Evolutionary conservation across 306 rosid species (phyloP).

Genomic region (Hippophae rhamnoides): DNA sequence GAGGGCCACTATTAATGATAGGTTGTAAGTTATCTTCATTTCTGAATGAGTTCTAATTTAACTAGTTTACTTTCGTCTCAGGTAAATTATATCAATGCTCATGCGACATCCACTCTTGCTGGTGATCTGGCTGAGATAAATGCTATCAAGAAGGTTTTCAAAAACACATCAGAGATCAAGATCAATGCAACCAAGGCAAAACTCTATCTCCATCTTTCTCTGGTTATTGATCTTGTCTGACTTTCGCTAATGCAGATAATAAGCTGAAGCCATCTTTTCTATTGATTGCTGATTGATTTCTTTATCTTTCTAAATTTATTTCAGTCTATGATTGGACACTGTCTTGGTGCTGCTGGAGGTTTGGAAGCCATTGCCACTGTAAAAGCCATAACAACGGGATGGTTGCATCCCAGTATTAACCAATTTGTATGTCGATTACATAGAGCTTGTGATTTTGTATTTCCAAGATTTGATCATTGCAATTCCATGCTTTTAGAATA

Average conservation of each 20-base stretch:
- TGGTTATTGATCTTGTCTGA: slow-evolving; percentile 2
- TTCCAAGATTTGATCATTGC: not conserved
- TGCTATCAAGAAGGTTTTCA: slow-evolving; percentile 94
- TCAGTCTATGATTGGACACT: slow-evolving; percentile 98
- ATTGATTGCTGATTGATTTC: slow-evolving; percentile 13
- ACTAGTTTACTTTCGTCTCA: slow-evolving; percentile 22
- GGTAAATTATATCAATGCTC: slow-evolving; percentile 98
- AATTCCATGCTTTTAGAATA: not conserved
- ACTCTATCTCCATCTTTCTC: slow-evolving; percentile 2
- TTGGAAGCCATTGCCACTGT: slow-evolving; percentile 98
- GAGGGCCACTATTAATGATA: too few species aligned
- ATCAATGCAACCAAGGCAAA: slow-evolving; percentile 95
- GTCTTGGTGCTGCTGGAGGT: slow-evolving; percentile 99
- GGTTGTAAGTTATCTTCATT: not conserved
- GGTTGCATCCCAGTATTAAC: slow-evolving; percentile 94
- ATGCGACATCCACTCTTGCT: slow-evolving; percentile 94
- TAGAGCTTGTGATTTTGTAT: not conserved
- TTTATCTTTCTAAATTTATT: slow-evolving; percentile 21
- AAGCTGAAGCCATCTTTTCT: slow-evolving; percentile 9
- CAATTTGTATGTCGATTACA: slow-evolving; percentile 62
- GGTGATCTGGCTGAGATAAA: slow-evolving; percentile 96
- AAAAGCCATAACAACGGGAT: slow-evolving; percentile 89
- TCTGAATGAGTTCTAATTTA: not conserved
- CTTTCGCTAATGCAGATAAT: slow-evolving; percentile 13
- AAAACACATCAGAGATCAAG: slow-evolving; percentile 71